Conservation (phyloP, 768 basidiomycete species). For the Mycena venus region DNA sequence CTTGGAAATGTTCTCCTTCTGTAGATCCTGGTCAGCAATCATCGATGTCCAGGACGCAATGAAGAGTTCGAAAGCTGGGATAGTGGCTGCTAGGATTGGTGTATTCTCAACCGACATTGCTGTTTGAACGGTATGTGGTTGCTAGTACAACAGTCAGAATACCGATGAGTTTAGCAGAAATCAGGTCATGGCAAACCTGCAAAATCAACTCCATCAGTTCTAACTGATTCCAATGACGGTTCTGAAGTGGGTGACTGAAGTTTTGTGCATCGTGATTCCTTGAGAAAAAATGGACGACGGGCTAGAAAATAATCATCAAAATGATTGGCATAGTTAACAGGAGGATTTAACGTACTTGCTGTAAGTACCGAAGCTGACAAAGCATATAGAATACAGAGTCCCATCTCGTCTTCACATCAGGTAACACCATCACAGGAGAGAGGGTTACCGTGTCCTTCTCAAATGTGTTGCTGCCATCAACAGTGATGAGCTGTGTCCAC, state of each 20-base stretch:
- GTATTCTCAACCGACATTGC: not conserved
- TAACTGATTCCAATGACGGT: not conserved
- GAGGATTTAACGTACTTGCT: not conserved
- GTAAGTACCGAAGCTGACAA: not conserved
- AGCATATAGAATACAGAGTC: not conserved
- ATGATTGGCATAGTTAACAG: not conserved
- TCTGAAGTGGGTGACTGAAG: not conserved
- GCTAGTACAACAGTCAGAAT: slow-evolving; percentile 3
- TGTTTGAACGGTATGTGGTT: not conserved
- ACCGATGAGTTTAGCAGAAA: not conserved
- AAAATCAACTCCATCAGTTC: not conserved
- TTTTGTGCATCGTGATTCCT: not conserved
- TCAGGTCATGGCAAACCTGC: not conserved
- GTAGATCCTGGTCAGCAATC: not conserved
- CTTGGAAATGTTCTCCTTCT: not conserved
- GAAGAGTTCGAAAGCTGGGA: not conserved
- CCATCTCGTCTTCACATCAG: not conserved
- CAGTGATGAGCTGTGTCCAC: not conserved
- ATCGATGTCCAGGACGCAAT: not conserved
- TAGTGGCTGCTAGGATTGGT: not conserved
- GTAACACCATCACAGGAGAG: not conserved
- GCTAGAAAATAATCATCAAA: not conserved
- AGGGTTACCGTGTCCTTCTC: not conserved
- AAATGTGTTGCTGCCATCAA: not conserved
- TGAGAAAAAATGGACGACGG: not conserved